A percentile compares a stretch with the other conserved stretches of the same genome.
Conservation (phyloP, 2,329 filamentous ascomycete genomes). For the Claviceps capensis region DNA sequence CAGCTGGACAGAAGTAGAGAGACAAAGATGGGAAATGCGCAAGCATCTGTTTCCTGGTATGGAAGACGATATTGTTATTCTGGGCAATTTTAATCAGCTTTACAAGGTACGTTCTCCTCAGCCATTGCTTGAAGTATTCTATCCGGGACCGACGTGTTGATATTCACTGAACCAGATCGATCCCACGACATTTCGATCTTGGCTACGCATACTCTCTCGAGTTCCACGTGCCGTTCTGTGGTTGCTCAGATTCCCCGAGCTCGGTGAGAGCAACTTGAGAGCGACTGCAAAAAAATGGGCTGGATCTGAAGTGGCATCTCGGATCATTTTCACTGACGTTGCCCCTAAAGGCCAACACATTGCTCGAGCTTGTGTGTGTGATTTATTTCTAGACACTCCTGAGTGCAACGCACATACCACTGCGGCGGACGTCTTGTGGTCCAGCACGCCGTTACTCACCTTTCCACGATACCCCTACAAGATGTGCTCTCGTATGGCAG, state of each 20-base stretch:
- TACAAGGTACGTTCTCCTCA: slow-evolving; percentile 63
- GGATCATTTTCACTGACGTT: slow-evolving; percentile 91
- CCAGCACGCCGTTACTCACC: slow-evolving; percentile 82
- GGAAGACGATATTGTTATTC: slow-evolving; percentile 70
- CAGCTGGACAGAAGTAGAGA: slow-evolving; percentile 74
- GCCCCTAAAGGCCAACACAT: slow-evolving; percentile 93
- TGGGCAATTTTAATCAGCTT: slow-evolving; percentile 96
- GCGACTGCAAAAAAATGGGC: slow-evolving; percentile 76
- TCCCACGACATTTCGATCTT: slow-evolving; percentile 87
- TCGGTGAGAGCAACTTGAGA: slow-evolving; percentile 75
- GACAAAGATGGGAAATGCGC: slow-evolving; percentile 78
- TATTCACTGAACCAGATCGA: slow-evolving; percentile 54
- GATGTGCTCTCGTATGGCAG: slow-evolving; percentile 98
- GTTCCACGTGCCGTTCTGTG: slow-evolving; percentile 84
- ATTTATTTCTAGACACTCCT: slow-evolving; percentile 91
- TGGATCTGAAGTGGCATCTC: slow-evolving; percentile 66
- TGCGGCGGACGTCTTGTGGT: slow-evolving; percentile 92
- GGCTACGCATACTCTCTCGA: slow-evolving; percentile 77
- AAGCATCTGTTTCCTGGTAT: slow-evolving; percentile 80
- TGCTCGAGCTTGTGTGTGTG: slow-evolving; percentile 76
- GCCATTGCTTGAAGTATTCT: background rate
- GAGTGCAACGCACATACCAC: slow-evolving; percentile 98
- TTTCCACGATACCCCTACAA: slow-evolving; percentile 89
- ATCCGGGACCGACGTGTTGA: background rate
- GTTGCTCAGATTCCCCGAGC: slow-evolving; percentile 91